Evolutionary conservation across 2,329 filamentous ascomycete species (phyloP).

Genomic region (Fusarium bactridioides): DNA sequence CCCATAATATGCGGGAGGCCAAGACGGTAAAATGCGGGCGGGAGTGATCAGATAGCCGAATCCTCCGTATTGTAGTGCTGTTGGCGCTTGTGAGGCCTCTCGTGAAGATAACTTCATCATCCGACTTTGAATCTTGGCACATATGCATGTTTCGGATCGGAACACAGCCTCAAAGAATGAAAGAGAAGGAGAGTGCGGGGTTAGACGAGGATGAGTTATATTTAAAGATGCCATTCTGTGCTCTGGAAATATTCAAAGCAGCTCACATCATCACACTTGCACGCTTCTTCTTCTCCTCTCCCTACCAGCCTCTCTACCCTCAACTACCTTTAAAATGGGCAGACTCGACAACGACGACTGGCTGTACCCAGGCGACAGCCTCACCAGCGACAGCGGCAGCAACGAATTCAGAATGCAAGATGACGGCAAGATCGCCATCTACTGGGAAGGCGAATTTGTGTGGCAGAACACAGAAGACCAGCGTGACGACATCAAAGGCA

Average conservation of each 20-base stretch:
- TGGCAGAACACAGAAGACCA: conserved; percentile 44
- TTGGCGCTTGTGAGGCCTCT: background rate
- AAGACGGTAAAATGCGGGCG: background rate
- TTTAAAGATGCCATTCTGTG: background rate
- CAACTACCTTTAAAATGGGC: background rate
- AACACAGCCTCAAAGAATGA: background rate
- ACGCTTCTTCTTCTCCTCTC: rapidly evolving
- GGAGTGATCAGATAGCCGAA: background rate
- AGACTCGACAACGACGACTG: conserved; percentile 45
- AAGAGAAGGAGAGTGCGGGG: background rate
- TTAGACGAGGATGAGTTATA: background rate
- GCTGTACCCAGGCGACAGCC: conserved; percentile 42
- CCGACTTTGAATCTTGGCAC: conserved; percentile 5
- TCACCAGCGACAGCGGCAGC: conserved; percentile 43
- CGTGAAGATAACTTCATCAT: background rate
- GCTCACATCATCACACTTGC: background rate
- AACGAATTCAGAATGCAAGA: conserved; percentile 45
- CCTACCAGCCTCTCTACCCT: background rate
- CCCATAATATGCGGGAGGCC: background rate
- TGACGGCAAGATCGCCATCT: conserved; percentile 45
- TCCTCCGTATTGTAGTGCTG: background rate
- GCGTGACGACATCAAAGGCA: conserved; percentile 40
- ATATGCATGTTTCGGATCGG: background rate
- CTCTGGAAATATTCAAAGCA: background rate
- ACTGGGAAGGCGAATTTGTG: conserved; percentile 41